Evolutionary conservation across 2,329 filamentous ascomycete genomes (phyloP), one percentile per base, ranked within the genome.

Genomic region (Epichloe bromicola): DNA sequence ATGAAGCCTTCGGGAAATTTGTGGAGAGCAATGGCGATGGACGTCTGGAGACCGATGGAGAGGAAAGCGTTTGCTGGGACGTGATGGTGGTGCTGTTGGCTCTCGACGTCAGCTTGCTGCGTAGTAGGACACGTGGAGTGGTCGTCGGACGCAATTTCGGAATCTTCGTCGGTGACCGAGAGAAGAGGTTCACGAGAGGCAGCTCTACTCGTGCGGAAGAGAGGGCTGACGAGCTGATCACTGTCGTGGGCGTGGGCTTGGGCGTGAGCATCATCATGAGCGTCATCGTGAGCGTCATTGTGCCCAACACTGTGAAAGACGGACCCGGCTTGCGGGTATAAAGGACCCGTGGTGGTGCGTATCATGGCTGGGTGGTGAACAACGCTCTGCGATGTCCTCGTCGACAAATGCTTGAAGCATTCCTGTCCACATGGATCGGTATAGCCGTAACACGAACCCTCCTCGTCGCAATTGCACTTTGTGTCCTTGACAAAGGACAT

Each of bases 31-130:
- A 98, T 97, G 5, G 93, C 93, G 48, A 96, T 83, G 15, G 88
- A 91, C 0, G 93, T 97, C 67, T 98, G 93, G 1, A 98, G 78
- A n/a, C 93, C 90, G 54, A 97, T 93, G 49, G 87, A 87, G 55
- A 97, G 74, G 65, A 96, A 98, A 5, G 88, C 88, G 61, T 97
- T 97, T 55, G 87, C 83, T 0, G 91, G 88, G 3, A 97, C 91
- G 65, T 98, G 93, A 67, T 98, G 91, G 62, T 98, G 91, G 62
- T 96, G 88, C 55, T 73, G 72, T 54, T 73, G 72, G 5, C 70
- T 69, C 53, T 78, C 74, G 5, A 69, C n/a, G 49, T 78, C 75
- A 2, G 64, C 67, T 10, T 68, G 65, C 4, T 63, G 58, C 46
- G 57, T 56, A 30, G 63, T 60, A 4, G 61, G 59, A 49, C 60